Base-by-base conservation (phyloP, 768 basidiomycete species). In the Tulasnella sp. region DNA sequence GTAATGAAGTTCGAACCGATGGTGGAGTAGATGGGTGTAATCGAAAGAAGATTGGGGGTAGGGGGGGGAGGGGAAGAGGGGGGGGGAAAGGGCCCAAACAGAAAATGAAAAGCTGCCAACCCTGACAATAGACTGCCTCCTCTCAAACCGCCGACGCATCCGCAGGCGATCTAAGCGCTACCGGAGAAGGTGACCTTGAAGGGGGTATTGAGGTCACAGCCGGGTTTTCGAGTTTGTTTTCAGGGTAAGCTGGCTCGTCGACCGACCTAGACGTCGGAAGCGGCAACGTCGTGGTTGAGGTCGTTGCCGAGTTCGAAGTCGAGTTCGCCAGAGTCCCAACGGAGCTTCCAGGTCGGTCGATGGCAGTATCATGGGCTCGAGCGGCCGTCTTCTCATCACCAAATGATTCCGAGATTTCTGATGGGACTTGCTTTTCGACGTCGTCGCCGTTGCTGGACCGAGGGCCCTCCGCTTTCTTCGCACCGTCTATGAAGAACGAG, bases 401-500 rank as follows among this genome's bases (percentile, higher is more conserved):
- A 35, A 48, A 35, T 35, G 44, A 35, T 55, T 74, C 73, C 32
- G 73, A 44, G 16, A 74, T 55, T 44, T 35, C 23, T 67, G 61
- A 67, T 35, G 61, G 29, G 44, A 55, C 39, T 48, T 74, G 73
- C 73, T 69, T 57, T 61, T 76, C 75, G 61, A 76, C 29, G 55
- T 76, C 75, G 48, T 44, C 44, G 44, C 44, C 44, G 44, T 5
- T 46, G 13, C 29, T 73, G 46, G 48, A 37, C 55, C 18, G 46
- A 26, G 55, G 48, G 26, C 16, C 35, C 11, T 76, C 37, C 75
- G 75, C 57, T 16, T 46, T 57, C 37, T 40, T 76, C 48, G 35
- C 61, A n/a, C 51, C 57, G 61, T 51, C 55, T 32, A 76, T 69
- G 57, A 76, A 57, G 77, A 77, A 46, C 6, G 77, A 70, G 9